phyloP scores from a whole-genome alignment of 2,329 filamentous ascomycete species.

The Purpureocillium lavendulum region DNA sequence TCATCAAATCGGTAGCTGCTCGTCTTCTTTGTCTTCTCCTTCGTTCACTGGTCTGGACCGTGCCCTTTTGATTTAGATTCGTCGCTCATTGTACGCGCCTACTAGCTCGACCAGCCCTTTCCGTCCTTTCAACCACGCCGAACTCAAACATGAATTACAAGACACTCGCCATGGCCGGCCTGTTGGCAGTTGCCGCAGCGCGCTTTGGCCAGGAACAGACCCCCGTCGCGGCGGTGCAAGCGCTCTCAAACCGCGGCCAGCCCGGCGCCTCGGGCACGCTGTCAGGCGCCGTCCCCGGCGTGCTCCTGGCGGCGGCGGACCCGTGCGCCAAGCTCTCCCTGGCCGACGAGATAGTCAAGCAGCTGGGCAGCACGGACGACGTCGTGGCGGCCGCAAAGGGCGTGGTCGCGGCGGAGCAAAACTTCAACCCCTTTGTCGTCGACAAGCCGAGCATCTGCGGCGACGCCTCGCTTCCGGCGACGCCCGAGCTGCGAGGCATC shows the following conservation, averaged over 20 bases:
- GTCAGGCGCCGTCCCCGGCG: slow-evolving; percentile 50
- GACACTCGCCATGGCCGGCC: too few relatives aligned
- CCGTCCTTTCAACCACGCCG: too few relatives aligned
- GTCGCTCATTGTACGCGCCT: too few relatives aligned
- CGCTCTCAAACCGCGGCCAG: slow-evolving; percentile 42
- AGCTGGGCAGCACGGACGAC: slow-evolving; percentile 50
- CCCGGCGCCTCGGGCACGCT: slow-evolving; percentile 56
- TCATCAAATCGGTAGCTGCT: too few relatives aligned
- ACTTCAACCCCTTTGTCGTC: slow-evolving; percentile 61
- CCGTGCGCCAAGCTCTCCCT: slow-evolving; percentile 58
- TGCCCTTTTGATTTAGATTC: too few relatives aligned
- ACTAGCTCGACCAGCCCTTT: too few relatives aligned
- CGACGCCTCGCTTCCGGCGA: slow-evolving; percentile 54
- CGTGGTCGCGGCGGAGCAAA: slow-evolving; percentile 61
- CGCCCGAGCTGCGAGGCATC: slow-evolving; percentile 53
- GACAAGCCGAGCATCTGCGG: slow-evolving; percentile 54
- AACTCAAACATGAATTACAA: too few relatives aligned
- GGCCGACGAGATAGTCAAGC: slow-evolving; percentile 54
- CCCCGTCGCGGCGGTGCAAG: slow-evolving; percentile 45
- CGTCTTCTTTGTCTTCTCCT: too few relatives aligned
- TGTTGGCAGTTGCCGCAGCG: slow-evolving; percentile 35
- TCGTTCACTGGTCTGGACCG: too few relatives aligned
- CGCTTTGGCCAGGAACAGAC: slow-evolving; percentile 58
- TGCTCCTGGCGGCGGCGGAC: slow-evolving; percentile 56
- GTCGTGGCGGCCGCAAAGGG: slow-evolving; percentile 54